Evolutionary conservation across 257 asterid species (phyloP).

Genomic region (Parsonsia alboflavescens): DNA sequence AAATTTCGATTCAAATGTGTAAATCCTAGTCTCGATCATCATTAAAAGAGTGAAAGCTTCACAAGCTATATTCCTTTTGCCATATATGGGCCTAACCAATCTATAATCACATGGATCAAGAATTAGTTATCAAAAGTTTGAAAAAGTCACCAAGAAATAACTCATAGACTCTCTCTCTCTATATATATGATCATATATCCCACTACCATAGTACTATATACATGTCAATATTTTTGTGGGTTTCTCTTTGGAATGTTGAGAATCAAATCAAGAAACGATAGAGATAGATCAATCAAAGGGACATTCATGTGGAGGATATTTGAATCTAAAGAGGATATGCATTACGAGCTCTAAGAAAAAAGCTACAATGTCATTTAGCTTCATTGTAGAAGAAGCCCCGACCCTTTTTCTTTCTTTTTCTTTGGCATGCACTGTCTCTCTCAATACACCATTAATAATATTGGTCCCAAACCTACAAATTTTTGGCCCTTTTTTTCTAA

Average conservation of each 20-base stretch:
- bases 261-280: slow-evolving; percentile 4
- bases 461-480: slow-evolving; percentile 47
- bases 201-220: background rate
- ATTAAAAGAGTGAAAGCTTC: slow-evolving; percentile 1
- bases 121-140: background rate
- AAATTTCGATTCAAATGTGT: background rate
- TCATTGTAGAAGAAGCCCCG: slow-evolving; percentile 22
- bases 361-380: slow-evolving; percentile 30
- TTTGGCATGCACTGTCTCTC: slow-evolving; percentile 23
- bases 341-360: slow-evolving; percentile 38
- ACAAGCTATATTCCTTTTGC: slow-evolving; percentile 2
- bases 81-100: background rate
- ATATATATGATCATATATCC: background rate
- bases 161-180: background rate
- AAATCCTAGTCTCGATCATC: background rate
- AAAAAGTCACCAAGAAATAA: background rate
- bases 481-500: slow-evolving; percentile 29
- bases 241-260: slow-evolving; percentile 1
- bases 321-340: slow-evolving; percentile 14
- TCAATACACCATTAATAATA: slow-evolving; percentile 19
- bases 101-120: background rate
- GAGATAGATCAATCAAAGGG: slow-evolving; percentile 11
- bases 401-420: slow-evolving; percentile 4
- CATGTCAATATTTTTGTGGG: background rate
- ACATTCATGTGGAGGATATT: slow-evolving; percentile 1